Conservation (phyloP, 1,284 basidiomycete genomes). For the Athelia psychrophila region DNA sequence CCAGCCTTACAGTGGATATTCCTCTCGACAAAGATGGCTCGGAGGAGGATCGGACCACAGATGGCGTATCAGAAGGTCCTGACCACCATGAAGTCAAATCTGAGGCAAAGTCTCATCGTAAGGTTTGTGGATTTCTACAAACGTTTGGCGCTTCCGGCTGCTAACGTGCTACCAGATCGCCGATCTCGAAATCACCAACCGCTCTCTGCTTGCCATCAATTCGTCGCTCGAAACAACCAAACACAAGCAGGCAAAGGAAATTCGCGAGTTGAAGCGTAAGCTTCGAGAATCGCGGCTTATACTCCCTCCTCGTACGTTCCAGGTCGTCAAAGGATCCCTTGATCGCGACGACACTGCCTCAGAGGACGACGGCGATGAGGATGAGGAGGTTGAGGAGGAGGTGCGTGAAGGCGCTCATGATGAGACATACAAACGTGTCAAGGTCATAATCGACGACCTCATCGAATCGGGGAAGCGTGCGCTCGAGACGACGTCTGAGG, state of each 20-base stretch:
- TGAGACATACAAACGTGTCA: conserved; percentile 56
- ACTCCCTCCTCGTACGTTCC: conserved; percentile 63
- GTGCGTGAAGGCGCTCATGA: conserved; percentile 34
- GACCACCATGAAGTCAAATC: conserved; percentile 53
- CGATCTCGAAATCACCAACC: conserved; percentile 80
- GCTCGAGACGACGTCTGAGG: conserved; percentile 52
- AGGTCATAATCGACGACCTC: conserved; percentile 59
- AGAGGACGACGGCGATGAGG: conserved; percentile 40
- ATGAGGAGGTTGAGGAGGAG: conserved; percentile 34
- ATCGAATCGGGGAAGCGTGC: conserved; percentile 59
- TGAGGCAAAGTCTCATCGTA: conserved; percentile 75
- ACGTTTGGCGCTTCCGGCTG: conserved; percentile 3
- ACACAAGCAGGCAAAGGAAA: conserved; percentile 76
- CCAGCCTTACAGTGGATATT: conserved; percentile 21
- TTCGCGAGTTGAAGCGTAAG: conserved; percentile 70
- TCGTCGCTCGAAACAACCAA: conserved; percentile 70
- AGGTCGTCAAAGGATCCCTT: conserved; percentile 48
- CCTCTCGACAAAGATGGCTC: conserved; percentile 21
- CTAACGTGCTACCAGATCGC: conserved; percentile 53
- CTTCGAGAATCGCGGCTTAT: conserved; percentile 75
- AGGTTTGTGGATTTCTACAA: conserved; percentile 40
- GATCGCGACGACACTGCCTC: conserved; percentile 38
- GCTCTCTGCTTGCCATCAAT: conserved; percentile 76
- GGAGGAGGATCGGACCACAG: conserved; percentile 18
- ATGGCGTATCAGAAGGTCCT: conserved; percentile 31